Evolutionary conservation across 2,329 filamentous ascomycete genomes (phyloP).

Genomic region (Verticillium longisporum): DNA sequence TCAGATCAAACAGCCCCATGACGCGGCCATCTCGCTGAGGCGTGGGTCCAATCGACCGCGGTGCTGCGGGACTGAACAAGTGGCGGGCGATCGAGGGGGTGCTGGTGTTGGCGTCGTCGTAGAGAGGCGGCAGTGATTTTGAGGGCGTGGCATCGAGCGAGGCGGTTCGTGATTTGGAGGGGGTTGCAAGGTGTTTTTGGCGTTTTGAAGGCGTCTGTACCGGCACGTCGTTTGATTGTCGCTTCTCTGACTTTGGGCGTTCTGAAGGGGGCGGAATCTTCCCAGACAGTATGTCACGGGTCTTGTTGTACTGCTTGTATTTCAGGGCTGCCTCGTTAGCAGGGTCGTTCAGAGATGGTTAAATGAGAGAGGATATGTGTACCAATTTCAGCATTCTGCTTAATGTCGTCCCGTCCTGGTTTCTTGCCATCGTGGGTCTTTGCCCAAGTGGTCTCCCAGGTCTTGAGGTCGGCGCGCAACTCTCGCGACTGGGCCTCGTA

Average conservation of each 20-base stretch:
- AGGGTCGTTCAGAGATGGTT: not conserved
- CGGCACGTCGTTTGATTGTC: constrained; percentile 26
- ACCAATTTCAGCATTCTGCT: constrained; percentile 66
- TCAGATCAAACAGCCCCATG: constrained; percentile 68
- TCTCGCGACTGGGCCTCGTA: constrained; percentile 44
- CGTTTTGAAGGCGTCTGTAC: constrained; percentile 46
- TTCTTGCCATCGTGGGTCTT: constrained; percentile 58
- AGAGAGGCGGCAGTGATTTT: constrained; percentile 24
- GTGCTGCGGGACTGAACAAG: constrained; percentile 52
- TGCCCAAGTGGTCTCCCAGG: constrained; percentile 66
- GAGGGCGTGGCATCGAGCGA: constrained; percentile 35
- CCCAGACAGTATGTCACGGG: constrained; percentile 52
- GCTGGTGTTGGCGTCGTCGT: constrained; percentile 34
- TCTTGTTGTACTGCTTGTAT: constrained; percentile 69
- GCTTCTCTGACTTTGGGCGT: constrained; percentile 28
- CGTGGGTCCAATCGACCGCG: constrained; percentile 65
- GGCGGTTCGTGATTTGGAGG: constrained; percentile 28
- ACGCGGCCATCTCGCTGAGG: constrained; percentile 74
- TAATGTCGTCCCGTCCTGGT: constrained; percentile 69
- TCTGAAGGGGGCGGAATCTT: constrained; percentile 33
- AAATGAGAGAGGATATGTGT: constrained; percentile 15
- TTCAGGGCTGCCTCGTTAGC: constrained; percentile 49
- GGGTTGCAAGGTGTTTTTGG: constrained; percentile 37
- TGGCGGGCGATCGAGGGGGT: constrained; percentile 52
- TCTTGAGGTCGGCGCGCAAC: constrained; percentile 65